Evolutionary conservation across 2,329 filamentous ascomycete species (phyloP).

Genomic region (Chrysoporthe austroafricana): DNA sequence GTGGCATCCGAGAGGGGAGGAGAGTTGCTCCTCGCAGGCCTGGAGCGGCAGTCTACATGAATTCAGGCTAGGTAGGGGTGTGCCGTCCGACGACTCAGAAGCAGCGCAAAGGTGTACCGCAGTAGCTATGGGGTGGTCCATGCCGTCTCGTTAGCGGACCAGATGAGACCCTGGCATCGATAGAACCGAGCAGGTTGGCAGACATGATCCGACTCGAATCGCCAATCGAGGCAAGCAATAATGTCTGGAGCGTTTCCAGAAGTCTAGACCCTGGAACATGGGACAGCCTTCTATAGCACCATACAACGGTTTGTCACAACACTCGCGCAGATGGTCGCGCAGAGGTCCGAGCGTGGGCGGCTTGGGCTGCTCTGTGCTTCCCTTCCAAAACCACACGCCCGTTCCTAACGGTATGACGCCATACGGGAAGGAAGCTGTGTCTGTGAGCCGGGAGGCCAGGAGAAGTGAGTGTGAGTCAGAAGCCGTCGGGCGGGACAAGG

Average conservation of each 20-base stretch:
- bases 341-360: background rate
- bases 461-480: background rate
- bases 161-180: background rate
- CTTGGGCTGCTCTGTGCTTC: background rate
- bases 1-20: constrained; percentile 4
- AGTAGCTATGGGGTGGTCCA: constrained; percentile 1
- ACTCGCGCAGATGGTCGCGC: background rate
- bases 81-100: constrained; percentile 1
- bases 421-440: constrained; percentile 14
- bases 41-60: background rate
- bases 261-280: constrained; percentile 2
- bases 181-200: background rate
- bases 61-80: background rate
- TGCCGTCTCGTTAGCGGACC: background rate
- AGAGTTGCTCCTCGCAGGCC: background rate
- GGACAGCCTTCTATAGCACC: background rate
- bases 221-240: constrained; percentile 12
- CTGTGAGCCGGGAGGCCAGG: constrained; percentile 6
- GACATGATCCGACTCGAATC: constrained; percentile 19
- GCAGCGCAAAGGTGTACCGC: constrained; percentile 7
- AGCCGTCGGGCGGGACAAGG: background rate
- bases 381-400: background rate
- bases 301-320: background rate
- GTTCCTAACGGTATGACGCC: constrained; percentile 18
- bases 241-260: constrained; percentile 18